Evolutionary conservation across 495 filamentous ascomycete species (phyloP), one percentile per base, ranked within the genome.

Genomic region (Platismatia glauca): DNA sequence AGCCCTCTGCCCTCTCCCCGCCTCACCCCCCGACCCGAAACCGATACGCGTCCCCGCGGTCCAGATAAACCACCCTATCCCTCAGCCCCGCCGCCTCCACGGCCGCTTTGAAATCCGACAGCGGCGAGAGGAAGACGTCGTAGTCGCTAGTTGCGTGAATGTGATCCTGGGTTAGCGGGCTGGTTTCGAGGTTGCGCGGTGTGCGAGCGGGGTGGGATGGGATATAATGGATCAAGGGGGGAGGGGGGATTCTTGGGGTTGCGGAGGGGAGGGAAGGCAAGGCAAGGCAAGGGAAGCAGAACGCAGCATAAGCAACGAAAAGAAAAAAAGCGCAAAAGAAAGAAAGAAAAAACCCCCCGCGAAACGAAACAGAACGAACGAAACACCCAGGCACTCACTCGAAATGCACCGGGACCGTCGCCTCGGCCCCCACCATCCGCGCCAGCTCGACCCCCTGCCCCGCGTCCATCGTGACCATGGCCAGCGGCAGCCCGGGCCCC

Each of bases 401-500:
- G 71, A 80, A 87, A 69, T 89, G 86, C 24, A 88, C 79, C 38
- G 85, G 87, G n/a, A 89, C 81, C 41, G 82, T 86, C 48, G 88
- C 61, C 39, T 87, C 83, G 48, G 87, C 83, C 18, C 84, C 72
- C 1, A 89, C 74, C 43, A 88, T 56, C 64, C 74, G 69, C 70
- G 89, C 81, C 61, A 88, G 70, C 73, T 83, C 66, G 8, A 87
- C 66, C 0, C 86, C 84, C 71, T 87, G 81, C 70, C 75, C 73
- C 13, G 78, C 87, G 66, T 89, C 86, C 87, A 89, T 89, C 0
- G 83, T 88, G n/a, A 88, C 80, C 84, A 86, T 87, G 12, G 88
- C 58, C 59, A 87, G 69, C 34, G 82, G 82, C 66, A 83, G 48
- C 0, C 72, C 66, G 0, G 84, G 81, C 3, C 78, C 75, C 0